These are phyloP conservation scores for Limonium bicolor DNA, from an alignment of 148 eudicot genomes.

Conservation along the genomic window DNA sequence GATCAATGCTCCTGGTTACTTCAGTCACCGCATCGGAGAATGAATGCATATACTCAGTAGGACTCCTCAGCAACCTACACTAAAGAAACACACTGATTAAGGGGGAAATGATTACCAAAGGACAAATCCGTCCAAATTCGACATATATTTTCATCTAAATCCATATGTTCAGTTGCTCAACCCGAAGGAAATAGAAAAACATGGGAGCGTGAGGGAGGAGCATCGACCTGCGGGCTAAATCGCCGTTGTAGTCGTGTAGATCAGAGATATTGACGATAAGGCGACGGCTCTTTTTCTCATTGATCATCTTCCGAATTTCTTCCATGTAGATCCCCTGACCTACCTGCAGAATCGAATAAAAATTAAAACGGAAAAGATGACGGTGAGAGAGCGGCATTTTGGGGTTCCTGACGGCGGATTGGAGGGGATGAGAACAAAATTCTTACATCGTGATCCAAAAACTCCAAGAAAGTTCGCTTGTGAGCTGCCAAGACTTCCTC, in stretches of 20 bases:
- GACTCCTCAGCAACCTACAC: conserved; percentile 76
- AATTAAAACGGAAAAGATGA: not conserved
- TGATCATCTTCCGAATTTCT: conserved; percentile 48
- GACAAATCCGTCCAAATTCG: no score
- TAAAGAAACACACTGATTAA: conserved; percentile 1
- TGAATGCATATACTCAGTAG: conserved; percentile 78
- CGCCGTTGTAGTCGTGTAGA: conserved; percentile 38
- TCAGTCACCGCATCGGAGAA: conserved; percentile 82
- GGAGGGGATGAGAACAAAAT: not conserved
- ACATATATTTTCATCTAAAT: not conserved
- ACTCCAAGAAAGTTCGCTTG: conserved; percentile 73
- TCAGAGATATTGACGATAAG: conserved; percentile 63
- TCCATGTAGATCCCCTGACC: conserved; percentile 43
- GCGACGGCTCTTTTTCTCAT: conserved; percentile 63
- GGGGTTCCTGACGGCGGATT: not conserved
- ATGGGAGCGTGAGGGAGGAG: not conserved
- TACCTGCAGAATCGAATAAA: conserved; percentile 23
- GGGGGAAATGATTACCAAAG: not conserved
- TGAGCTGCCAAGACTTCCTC: conserved; percentile 66
- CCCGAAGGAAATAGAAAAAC: not conserved
- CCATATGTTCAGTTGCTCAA: not conserved
- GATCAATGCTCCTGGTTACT: conserved; percentile 42
- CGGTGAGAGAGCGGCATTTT: not conserved
- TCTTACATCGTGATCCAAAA: conserved; percentile 76
- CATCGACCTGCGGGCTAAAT: conserved; percentile 84